A percentile compares a stretch with the other conserved stretches of the same genome.
Evolutionary conservation across 352 stramenopile genomes (phyloP).

Genomic region (Globisporangium abappressorium): DNA sequence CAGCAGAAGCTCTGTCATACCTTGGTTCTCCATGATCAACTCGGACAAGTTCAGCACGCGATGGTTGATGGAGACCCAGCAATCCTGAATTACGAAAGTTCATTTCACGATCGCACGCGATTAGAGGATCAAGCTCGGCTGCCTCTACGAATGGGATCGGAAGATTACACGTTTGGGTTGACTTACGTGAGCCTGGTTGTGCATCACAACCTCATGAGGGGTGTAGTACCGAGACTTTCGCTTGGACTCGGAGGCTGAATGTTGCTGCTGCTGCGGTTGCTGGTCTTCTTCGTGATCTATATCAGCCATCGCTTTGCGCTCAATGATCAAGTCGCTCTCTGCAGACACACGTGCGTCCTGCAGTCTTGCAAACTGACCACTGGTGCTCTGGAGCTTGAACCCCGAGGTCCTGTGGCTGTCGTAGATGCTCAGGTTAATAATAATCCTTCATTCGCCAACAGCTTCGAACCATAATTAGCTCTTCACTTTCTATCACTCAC

Average conservation of each 20-base stretch:
- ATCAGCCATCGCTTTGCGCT: constrained; percentile 2
- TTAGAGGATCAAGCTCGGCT: not conserved
- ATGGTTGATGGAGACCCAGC: constrained; percentile 71
- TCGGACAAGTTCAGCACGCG: constrained; percentile 83
- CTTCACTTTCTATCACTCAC: not conserved
- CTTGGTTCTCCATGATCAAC: constrained; percentile 64
- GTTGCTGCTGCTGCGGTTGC: not conserved
- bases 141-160: not conserved
- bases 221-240: constrained; percentile 61
- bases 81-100: constrained; percentile 40
- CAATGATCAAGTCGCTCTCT: not conserved
- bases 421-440: not conserved
- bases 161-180: not conserved
- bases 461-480: not conserved
- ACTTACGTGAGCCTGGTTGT: constrained; percentile 79
- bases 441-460: not conserved
- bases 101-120: too few species aligned
- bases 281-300: not conserved
- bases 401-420: not conserved
- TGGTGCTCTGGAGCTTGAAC: not conserved
- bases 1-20: constrained; percentile 19
- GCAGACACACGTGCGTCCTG: not conserved
- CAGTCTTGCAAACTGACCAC: not conserved
- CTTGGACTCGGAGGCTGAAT: not conserved
- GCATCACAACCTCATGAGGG: constrained; percentile 64